Percentiles rank a stretch among this genome's conserved stretches.
phyloP scores from a whole-genome alignment of 768 basidiomycete species.

The Naganishia friedmannii region DNA sequence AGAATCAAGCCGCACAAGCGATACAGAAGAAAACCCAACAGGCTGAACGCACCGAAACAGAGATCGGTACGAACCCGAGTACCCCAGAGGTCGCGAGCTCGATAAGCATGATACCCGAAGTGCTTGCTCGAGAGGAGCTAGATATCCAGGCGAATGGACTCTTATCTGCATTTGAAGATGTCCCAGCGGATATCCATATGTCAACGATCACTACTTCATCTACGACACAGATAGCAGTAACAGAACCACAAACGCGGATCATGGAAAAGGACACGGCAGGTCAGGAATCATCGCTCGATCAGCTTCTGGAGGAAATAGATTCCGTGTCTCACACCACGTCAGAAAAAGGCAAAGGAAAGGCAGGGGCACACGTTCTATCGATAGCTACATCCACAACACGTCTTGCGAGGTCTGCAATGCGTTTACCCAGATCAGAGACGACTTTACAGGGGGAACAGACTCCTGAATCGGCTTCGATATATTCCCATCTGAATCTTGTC shows the following conservation, averaged over 20 bases:
- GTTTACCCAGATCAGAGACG: neutral
- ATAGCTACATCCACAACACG: neutral
- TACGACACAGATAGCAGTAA: neutral
- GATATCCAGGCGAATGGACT: neutral
- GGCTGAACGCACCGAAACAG: neutral
- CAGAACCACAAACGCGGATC: neutral
- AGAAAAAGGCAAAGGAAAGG: constrained; percentile 7
- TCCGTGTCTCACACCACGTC: neutral
- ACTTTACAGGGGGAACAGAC: neutral
- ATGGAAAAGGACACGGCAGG: neutral
- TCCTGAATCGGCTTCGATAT: neutral
- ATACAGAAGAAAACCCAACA: neutral
- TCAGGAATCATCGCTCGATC: constrained; percentile 1
- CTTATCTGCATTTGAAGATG: neutral
- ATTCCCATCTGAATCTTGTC: constrained; percentile 12
- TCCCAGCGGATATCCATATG: neutral
- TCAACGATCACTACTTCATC: neutral
- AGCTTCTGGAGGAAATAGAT: neutral
- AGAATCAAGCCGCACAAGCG: neutral
- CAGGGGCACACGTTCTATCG: neutral
- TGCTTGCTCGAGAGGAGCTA: neutral
- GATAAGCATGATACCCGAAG: neutral
- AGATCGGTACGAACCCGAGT: neutral
- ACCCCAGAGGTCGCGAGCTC: neutral
- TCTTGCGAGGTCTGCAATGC: neutral